A percentile compares a stretch with the other conserved stretches of the same genome.
Conservation (phyloP, 495 filamentous ascomycete genomes). For the Xylaria cubensis region DNA sequence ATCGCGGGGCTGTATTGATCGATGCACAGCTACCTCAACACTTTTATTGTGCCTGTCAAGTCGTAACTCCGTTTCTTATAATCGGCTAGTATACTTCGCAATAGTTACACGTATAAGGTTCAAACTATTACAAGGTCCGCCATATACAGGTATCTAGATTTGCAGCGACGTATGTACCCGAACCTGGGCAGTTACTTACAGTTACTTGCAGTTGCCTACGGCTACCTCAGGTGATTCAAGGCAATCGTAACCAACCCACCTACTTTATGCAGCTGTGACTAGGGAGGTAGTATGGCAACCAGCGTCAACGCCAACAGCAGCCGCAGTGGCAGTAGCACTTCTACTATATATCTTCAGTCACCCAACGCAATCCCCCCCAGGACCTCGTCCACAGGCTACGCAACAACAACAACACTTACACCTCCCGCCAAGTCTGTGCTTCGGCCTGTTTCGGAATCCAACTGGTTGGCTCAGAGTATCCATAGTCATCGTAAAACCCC, state of each 20-base stretch:
- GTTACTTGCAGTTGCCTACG: too few species aligned
- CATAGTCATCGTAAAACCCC: conserved; percentile 46
- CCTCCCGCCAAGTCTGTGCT: conserved; percentile 56
- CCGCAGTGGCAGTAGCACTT: conserved; percentile 29
- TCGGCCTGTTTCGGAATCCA: conserved; percentile 59
- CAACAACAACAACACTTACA: conserved; percentile 36
- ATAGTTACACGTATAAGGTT: neutral
- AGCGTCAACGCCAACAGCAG: conserved; percentile 6
- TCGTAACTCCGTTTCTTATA: neutral
- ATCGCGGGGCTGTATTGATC: conserved; percentile 5
- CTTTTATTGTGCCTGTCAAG: neutral
- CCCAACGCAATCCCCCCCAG: conserved; percentile 76
- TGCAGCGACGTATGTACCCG: neutral
- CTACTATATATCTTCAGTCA: conserved; percentile 54
- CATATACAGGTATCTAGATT: neutral
- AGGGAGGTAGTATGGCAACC: conserved; percentile 5
- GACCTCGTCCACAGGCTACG: conserved; percentile 66
- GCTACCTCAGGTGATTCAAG: neutral
- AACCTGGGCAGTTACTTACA: neutral
- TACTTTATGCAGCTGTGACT: neutral
- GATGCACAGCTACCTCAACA: neutral
- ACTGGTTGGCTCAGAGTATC: conserved; percentile 56
- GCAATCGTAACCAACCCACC: too few species aligned
- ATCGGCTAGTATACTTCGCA: neutral
- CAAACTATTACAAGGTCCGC: neutral